Percentiles rank a stretch among this genome's conserved stretches.
phyloP scores from a whole-genome alignment of 2,329 filamentous ascomycete species.

The Colletotrichum somersetense region DNA sequence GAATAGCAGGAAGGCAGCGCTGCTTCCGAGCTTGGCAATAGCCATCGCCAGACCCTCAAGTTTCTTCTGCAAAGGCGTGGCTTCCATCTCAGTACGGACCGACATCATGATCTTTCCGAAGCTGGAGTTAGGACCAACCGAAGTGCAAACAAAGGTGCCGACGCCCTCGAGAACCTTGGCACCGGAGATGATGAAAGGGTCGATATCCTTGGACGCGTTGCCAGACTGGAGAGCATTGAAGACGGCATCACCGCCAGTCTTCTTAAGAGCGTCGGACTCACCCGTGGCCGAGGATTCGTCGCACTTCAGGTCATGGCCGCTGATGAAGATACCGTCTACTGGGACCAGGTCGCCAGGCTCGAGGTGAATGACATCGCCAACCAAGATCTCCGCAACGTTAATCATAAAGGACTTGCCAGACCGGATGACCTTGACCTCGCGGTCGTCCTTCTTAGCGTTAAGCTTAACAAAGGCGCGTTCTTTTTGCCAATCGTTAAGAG shows the following conservation, averaged over 20 bases:
- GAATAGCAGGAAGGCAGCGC: slow-evolving; percentile 79
- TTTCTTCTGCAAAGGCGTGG: slow-evolving; percentile 68
- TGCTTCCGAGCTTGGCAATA: slow-evolving; percentile 66
- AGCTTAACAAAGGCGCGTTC: slow-evolving; percentile 74
- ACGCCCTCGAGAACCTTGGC: slow-evolving; percentile 66
- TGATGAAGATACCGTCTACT: slow-evolving; percentile 77
- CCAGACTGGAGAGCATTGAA: slow-evolving; percentile 65
- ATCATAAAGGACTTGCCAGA: slow-evolving; percentile 74
- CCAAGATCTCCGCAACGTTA: slow-evolving; percentile 75
- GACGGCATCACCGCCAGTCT: slow-evolving; percentile 70
- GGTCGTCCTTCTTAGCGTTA: slow-evolving; percentile 72
- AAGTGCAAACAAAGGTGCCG: slow-evolving; percentile 67
- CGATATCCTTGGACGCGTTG: slow-evolving; percentile 62
- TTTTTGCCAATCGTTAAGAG: slow-evolving; percentile 77
- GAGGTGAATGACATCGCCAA: slow-evolving; percentile 77
- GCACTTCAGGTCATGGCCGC: slow-evolving; percentile 66
- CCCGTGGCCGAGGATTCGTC: slow-evolving; percentile 81
- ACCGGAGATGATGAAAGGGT: slow-evolving; percentile 74
- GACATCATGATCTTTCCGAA: slow-evolving; percentile 70
- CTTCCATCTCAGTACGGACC: slow-evolving; percentile 63
- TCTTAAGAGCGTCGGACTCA: slow-evolving; percentile 79
- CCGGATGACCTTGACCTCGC: slow-evolving; percentile 74
- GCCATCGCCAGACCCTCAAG: slow-evolving; percentile 59
- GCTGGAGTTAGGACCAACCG: slow-evolving; percentile 67
- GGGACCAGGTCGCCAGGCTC: slow-evolving; percentile 78